A percentile compares a stretch with the other conserved stretches of the same genome.
phyloP scores from a whole-genome alignment of 2,329 filamentous ascomycete genomes.

The Fusarium metavorans region DNA sequence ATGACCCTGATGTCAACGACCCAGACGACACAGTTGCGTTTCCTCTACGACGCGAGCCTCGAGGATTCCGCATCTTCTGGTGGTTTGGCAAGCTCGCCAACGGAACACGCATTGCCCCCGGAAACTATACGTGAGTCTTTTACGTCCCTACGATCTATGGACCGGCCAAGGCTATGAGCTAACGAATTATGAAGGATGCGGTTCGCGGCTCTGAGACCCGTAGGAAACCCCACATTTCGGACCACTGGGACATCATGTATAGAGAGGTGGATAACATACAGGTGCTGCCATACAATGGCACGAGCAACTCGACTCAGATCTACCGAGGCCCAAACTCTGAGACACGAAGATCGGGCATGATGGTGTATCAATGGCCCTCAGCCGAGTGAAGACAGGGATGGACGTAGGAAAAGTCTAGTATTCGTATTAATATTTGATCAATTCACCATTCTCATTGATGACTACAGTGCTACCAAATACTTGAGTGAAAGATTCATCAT shows the following conservation, averaged over 20 bases:
- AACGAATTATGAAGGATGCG: conserved; percentile 49
- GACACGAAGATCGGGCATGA: background rate
- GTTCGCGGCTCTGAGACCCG: conserved; percentile 56
- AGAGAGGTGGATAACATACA: conserved; percentile 49
- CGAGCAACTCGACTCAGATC: conserved; percentile 40
- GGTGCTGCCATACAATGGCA: conserved; percentile 49
- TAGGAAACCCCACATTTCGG: conserved; percentile 56
- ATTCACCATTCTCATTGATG: background rate
- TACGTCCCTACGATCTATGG: background rate
- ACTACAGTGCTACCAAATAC: background rate
- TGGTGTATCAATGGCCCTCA: background rate
- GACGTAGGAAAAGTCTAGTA: background rate
- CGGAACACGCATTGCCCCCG: conserved; percentile 54
- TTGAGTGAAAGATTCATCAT: background rate
- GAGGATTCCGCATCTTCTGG: conserved; percentile 52
- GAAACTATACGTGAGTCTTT: conserved; percentile 54
- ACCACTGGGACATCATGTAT: conserved; percentile 57
- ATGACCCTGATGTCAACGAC: conserved; percentile 51
- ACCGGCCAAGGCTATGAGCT: conserved; percentile 1
- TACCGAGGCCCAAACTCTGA: conserved; percentile 24
- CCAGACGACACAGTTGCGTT: conserved; percentile 55
- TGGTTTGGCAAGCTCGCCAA: conserved; percentile 59
- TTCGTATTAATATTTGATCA: background rate
- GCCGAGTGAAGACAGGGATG: background rate
- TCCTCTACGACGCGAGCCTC: conserved; percentile 50